Evolutionary conservation across 306 rosid genomes (phyloP), one percentile per base, ranked within the genome.

Genomic region (Abrus pulchellus): DNA sequence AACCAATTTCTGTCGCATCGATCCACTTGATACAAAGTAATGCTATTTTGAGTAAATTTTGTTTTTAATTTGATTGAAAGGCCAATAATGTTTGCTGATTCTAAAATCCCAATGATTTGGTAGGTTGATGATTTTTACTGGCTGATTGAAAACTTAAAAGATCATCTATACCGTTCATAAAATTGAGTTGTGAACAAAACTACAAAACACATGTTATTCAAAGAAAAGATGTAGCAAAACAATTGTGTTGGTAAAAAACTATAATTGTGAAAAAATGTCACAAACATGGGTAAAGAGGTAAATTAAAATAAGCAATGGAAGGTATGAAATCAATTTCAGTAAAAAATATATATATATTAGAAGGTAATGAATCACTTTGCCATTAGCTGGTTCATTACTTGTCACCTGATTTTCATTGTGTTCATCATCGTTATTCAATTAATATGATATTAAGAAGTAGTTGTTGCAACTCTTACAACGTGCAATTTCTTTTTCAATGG

Each of bases 301-400:
- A 63, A 79, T 47, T 13, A 75, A 69, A 67, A 12, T 48, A 64
- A 64, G 34, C 10, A 77, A 72, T 32, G 84, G 77, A 74, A 72
- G 90, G 87, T 81, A 38, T 56, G 78, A 71, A 74, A 76, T 84
- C 84, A 67, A 67, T 82, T 48, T 75, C 49, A 67, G 20, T 9
- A 62, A 34, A 7, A 34, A 55, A 74, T 34, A 48, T 1, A 60
- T 1, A 2, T 55, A 61, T 11, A 8, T 20, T 20, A 45, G 72
- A 72, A 71, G 90, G 87, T 80, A 66, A 70, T 78, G 74, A 60
- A 81, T 83, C 82, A 75, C 82, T 84, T 87, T 74, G 69, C n/a
- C 9, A 85, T 72, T 82, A 72, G 83, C 83, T 81, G 77, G 56
- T 9, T 67, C 2, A 30, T 81, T 74, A 74, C 62, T 41, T 81